Conservation (phyloP, 208 protist genomes). For the Acanthamoeba lenticulata region DNA sequence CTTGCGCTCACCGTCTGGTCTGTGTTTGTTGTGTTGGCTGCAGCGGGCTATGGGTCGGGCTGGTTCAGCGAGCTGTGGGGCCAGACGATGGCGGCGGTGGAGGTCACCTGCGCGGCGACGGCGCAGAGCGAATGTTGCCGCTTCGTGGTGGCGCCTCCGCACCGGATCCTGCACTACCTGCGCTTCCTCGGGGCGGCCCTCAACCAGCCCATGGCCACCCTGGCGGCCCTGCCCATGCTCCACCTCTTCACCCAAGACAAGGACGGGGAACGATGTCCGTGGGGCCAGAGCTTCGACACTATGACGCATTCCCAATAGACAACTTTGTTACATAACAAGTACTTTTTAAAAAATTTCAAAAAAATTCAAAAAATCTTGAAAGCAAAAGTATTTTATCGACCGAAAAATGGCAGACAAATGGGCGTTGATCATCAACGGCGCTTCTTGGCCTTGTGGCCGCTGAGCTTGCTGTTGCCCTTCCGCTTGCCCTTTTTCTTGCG, state of each 20-base stretch:
- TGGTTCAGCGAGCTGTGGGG: slow-evolving; percentile 58
- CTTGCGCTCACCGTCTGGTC: background rate
- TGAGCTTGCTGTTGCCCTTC: background rate
- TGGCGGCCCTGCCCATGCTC: background rate
- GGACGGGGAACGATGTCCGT: slow-evolving; percentile 11
- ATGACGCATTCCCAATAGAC: background rate
- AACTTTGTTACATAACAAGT: too few relatives aligned
- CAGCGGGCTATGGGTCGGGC: slow-evolving; percentile 44
- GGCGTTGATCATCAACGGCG: too few relatives aligned
- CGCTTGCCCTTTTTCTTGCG: background rate
- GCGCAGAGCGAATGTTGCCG: slow-evolving; percentile 26
- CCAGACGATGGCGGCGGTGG: slow-evolving; percentile 9
- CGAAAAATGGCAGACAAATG: too few relatives aligned
- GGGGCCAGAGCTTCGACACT: background rate
- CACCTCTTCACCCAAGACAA: slow-evolving; percentile 3
- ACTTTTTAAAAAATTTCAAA: too few relatives aligned
- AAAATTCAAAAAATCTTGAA: too few relatives aligned
- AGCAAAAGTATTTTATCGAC: too few relatives aligned
- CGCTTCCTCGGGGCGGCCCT: background rate
- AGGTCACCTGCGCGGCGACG: background rate
- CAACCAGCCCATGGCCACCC: background rate
- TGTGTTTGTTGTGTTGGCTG: too few relatives aligned
- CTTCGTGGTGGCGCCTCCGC: slow-evolving; percentile 37
- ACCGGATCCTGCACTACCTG: slow-evolving; percentile 37
- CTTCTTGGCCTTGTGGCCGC: background rate